Percentiles rank a stretch among this genome's conserved stretches.
phyloP scores from a whole-genome alignment of 441 rosid species.

The Eutrema salsugineum region DNA sequence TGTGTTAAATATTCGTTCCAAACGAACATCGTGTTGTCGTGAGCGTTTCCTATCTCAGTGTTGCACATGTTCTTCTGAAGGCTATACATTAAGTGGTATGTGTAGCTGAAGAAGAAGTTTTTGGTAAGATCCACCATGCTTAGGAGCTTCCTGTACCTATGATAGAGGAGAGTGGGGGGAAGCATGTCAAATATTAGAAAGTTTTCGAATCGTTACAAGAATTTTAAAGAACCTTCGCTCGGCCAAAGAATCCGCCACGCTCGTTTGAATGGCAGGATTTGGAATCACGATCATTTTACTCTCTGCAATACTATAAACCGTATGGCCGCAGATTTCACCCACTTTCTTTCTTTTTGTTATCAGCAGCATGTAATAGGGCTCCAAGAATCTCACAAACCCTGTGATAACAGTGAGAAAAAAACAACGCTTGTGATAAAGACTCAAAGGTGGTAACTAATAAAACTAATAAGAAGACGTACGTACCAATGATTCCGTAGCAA shows the following conservation, averaged over 20 bases:
- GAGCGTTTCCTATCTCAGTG: conserved; percentile 40
- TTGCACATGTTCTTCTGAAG: conserved; percentile 58
- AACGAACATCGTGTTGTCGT: conserved; percentile 60
- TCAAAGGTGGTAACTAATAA: no score
- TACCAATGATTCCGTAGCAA: conserved; percentile 80
- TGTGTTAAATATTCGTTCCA: conserved; percentile 72
- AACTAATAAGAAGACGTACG: no score
- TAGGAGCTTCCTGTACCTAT: conserved; percentile 74
- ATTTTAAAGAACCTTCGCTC: conserved; percentile 43
- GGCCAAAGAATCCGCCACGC: conserved; percentile 43
- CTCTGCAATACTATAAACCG: conserved; percentile 54
- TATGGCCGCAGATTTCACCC: conserved; percentile 64
- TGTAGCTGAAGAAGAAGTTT: conserved; percentile 86
- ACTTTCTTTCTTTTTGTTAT: conserved; percentile 62
- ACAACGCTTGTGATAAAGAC: no score
- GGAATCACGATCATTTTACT: conserved; percentile 51
- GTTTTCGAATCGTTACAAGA: conserved; percentile 31
- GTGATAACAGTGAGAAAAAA: neutral
- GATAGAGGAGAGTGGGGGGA: conserved; percentile 7
- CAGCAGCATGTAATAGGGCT: conserved; percentile 66
- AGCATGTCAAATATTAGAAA: conserved; percentile 22
- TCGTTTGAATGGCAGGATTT: conserved; percentile 38
- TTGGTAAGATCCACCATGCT: conserved; percentile 62
- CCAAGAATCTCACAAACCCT: conserved; percentile 75
- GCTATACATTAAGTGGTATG: conserved; percentile 62